Base-by-base conservation (phyloP, 2,329 filamentous ascomycete genomes). In the Epichloe bromicola region DNA sequence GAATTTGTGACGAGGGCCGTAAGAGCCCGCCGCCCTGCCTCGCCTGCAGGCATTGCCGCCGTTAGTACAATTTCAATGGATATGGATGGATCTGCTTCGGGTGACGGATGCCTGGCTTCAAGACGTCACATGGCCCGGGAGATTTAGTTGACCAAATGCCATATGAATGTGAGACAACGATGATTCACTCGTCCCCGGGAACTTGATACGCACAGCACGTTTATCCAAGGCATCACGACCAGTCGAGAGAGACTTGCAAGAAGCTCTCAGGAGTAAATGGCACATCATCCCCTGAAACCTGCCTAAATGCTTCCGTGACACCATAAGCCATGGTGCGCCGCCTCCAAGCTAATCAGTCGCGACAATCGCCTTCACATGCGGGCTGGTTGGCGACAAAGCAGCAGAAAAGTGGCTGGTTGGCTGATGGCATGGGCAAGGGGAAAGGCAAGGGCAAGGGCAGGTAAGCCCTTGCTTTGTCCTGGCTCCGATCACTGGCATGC, bases 401-500 rank as follows among this genome's bases (percentile, higher is more conserved):
- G 8, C 30, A 10, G 11, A 40, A 40, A 40, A 40, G 38, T 40
- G 38, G 38, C 30, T 30, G 30, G 10, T 30, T 11, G 30, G 10
- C 30, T 30, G 30, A 8, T 11, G 30, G 30, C 30, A 30, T 10
- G 30, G 8, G 30, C 30, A 30, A 30, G 8, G 26, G 23, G 7
- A 26, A 26, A 8, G 7, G 26, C 26, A 30, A 30, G 26, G 26
- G 26, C 26, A 30, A 30, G 8, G 41, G 20, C 19, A 33, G 19
- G 34, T 19, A 11, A 15, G 37, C 6, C 23, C 23, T n/a, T 17
- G n/a, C 38, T 17, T 45, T 26, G 17, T 37, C 33, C 37, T 46
- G 40, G 37, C 10, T 33, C 41, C 45, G 48, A 51, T 48, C 33
- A 38, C 51, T 48, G 33, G 30, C 50, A 41, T 53, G 53, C 50